phyloP scores from a whole-genome alignment of 768 basidiomycete species.

The Russula vinacea region DNA sequence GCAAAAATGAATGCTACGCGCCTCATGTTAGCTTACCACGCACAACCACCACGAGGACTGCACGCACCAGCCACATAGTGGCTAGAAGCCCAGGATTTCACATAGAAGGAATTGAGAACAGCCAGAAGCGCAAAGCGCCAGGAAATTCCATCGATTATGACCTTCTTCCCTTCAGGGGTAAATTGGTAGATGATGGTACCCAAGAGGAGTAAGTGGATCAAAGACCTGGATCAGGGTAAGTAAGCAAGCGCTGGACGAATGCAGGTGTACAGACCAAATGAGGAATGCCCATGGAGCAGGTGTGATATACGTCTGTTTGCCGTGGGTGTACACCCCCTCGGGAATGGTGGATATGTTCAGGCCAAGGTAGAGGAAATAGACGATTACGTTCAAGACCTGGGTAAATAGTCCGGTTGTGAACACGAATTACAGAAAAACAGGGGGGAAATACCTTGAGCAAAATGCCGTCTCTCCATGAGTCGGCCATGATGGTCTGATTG shows the following conservation, averaged over 20 bases:
- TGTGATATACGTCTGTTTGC: conserved; percentile 88
- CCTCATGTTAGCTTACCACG: conserved; percentile 22
- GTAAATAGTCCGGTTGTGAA: not conserved
- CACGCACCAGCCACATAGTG: conserved; percentile 62
- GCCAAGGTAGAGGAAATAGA: conserved; percentile 84
- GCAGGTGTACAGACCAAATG: conserved; percentile 60
- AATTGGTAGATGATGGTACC: conserved; percentile 92
- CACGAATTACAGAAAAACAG: not conserved
- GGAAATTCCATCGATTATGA: conserved; percentile 81
- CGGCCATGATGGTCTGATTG: conserved; percentile 18
- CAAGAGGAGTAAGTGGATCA: conserved; percentile 87
- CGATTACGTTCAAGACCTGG: conserved; percentile 70
- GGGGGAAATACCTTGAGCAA: conserved; percentile 61
- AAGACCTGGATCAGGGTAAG: conserved; percentile 49
- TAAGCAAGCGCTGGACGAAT: not conserved
- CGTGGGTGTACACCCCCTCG: conserved; percentile 62
- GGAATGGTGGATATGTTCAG: conserved; percentile 87
- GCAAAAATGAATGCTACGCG: conserved; percentile 76
- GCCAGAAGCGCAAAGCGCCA: conserved; percentile 92
- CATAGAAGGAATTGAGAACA: conserved; percentile 83
- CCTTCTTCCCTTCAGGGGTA: conserved; percentile 67
- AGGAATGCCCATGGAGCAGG: conserved; percentile 93
- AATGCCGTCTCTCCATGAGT: conserved; percentile 74
- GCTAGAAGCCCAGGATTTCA: conserved; percentile 78
- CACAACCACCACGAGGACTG: not conserved